Evolutionary conservation across 1,284 basidiomycete genomes (phyloP).

Genomic region (Puccinia coronata): DNA sequence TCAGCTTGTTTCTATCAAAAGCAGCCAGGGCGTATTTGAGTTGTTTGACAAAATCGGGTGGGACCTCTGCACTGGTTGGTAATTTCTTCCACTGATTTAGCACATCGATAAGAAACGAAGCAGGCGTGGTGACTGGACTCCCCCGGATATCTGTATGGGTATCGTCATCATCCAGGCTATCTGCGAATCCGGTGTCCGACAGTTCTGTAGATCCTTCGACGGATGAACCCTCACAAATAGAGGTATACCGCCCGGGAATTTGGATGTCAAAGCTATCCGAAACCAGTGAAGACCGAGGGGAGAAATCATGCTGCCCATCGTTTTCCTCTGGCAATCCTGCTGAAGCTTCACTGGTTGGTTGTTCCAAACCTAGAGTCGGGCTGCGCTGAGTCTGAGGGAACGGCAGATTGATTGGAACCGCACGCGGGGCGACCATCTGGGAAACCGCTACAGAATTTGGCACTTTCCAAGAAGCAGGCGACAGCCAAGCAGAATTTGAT

Average conservation of each 20-base stretch:
- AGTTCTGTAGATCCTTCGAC: not conserved
- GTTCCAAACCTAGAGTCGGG: no score
- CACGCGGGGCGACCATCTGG: not conserved
- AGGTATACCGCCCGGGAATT: slow-evolving; percentile 15
- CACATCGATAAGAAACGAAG: slow-evolving; percentile 10
- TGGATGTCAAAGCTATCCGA: not conserved
- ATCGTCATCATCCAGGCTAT: not conserved
- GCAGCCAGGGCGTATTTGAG: not conserved
- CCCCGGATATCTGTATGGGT: not conserved
- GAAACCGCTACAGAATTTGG: not conserved
- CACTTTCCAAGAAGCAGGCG: not conserved
- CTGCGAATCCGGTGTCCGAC: not conserved
- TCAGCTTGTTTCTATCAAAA: not conserved
- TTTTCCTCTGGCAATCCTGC: not conserved
- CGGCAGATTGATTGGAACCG: not conserved
- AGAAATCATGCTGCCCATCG: not conserved
- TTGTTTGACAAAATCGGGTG: not conserved
- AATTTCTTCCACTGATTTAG: slow-evolving; percentile 15
- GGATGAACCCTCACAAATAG: slow-evolving; percentile 8
- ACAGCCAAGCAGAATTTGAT: not conserved
- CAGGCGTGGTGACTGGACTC: not conserved
- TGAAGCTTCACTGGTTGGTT: not conserved
- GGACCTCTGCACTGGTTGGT: not conserved
- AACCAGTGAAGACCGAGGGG: not conserved
- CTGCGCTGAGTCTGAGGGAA: not conserved